Evolutionary conservation across 1,139 yeast genomes (phyloP).

Genomic region (Hansenula sp.): DNA sequence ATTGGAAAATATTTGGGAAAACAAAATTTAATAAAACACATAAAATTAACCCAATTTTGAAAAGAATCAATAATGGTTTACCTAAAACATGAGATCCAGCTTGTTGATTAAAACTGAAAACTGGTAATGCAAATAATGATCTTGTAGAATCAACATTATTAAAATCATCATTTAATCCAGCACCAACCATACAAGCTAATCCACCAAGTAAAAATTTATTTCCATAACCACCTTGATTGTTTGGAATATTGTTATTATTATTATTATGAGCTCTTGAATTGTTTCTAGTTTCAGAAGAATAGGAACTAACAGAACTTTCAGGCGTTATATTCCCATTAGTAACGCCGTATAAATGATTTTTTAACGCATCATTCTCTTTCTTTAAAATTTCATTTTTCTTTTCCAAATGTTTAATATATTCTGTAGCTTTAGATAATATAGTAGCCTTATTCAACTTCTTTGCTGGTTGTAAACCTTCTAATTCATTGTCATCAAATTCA

Average conservation of each 20-base stretch:
- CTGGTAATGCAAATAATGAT: conserved; percentile 28
- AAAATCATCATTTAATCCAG: conserved; percentile 26
- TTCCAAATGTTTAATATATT: conserved; percentile 82
- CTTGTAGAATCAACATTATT: conserved; percentile 19
- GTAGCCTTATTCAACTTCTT: conserved; percentile 84
- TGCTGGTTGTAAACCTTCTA: conserved; percentile 89
- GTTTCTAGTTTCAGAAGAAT: conserved; percentile 4
- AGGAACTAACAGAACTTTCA: conserved; percentile 19
- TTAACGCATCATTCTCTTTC: conserved; percentile 51
- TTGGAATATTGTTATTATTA: conserved; percentile 9
- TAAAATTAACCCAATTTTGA: conserved; percentile 17
- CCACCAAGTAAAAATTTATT: conserved; percentile 29
- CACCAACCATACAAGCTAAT: conserved; percentile 29
- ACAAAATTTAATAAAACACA: conserved; percentile 22
- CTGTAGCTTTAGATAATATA: conserved; percentile 84
- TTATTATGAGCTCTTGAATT: background rate
- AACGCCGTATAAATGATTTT: conserved; percentile 21
- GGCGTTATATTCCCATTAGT: conserved; percentile 10
- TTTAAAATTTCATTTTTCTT: conserved; percentile 53
- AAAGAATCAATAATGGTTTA: conserved; percentile 16
- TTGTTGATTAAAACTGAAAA: conserved; percentile 22
- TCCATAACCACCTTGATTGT: conserved; percentile 9
- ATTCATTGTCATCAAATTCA: conserved; percentile 32
- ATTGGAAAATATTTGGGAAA: conserved; percentile 21
- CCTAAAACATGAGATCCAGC: conserved; percentile 23